These are phyloP conservation scores for Vaccinium myrtillus DNA, from an alignment of 148 eudicot genomes.

Conservation along the genomic window DNA sequence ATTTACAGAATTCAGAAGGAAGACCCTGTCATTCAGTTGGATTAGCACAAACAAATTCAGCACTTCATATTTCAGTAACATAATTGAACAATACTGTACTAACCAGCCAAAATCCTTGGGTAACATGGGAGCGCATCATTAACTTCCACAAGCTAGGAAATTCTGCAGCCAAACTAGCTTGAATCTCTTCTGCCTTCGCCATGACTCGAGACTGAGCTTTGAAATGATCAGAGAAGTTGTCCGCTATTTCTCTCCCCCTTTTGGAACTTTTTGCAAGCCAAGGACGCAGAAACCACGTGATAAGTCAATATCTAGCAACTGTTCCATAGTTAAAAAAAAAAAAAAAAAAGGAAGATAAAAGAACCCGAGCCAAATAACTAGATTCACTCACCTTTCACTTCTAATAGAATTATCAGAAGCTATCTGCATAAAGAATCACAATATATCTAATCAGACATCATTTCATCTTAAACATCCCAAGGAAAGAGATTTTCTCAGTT, in stretches of 20 bases:
- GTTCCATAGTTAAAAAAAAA: not conserved
- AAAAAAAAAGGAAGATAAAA: not conserved
- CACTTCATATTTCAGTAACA: not conserved
- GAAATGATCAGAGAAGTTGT: not conserved
- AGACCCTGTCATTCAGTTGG: constrained; percentile 22
- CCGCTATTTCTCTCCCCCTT: not conserved
- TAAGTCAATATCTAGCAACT: not conserved
- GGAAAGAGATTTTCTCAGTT: too few species aligned
- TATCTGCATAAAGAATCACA: constrained; percentile 3
- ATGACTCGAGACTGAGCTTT: not conserved
- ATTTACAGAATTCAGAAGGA: constrained; percentile 20
- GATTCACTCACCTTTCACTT: constrained; percentile 10
- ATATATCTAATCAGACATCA: not conserved
- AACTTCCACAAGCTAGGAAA: constrained; percentile 1
- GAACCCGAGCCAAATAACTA: not conserved
- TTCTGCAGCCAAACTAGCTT: not conserved
- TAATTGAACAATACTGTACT: not conserved
- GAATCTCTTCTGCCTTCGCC: not conserved
- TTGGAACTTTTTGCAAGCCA: not conserved
- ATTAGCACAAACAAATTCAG: not conserved
- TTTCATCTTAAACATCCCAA: too few species aligned
- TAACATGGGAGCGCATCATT: not conserved
- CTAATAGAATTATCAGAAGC: not conserved
- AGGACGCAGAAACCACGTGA: not conserved
- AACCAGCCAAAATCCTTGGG: not conserved